Conservation (phyloP, 495 filamentous ascomycete genomes). For the Aspergillus homomorphus region DNA sequence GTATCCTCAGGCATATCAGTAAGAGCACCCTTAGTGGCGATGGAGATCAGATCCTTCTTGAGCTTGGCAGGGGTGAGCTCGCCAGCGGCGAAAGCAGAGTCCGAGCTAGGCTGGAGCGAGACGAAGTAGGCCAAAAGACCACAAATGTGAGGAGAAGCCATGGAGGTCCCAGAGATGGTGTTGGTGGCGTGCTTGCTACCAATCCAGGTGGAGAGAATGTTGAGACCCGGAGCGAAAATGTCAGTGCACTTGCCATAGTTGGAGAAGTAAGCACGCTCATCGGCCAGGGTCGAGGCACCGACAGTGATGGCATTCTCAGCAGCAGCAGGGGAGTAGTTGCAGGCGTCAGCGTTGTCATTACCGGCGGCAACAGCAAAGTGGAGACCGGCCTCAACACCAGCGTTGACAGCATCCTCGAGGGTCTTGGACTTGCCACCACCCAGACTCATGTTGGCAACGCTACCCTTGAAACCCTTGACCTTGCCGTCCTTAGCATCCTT, state of each 20-base stretch:
- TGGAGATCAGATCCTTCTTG: slow-evolving; percentile 79
- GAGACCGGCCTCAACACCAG: slow-evolving; percentile 82
- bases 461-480: slow-evolving; percentile 94
- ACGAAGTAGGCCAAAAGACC: slow-evolving; percentile 97
- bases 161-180: slow-evolving; percentile 98
- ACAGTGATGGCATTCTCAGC: slow-evolving; percentile 93
- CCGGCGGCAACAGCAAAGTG: slow-evolving; percentile 98
- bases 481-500: slow-evolving; percentile 75
- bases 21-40: slow-evolving; percentile 78
- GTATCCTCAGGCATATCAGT: slow-evolving; percentile 83
- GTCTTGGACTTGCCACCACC: slow-evolving; percentile 92
- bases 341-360: slow-evolving; percentile 97
- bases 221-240: slow-evolving; percentile 96
- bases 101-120: slow-evolving; percentile 83
- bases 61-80: slow-evolving; percentile 90
- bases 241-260: slow-evolving; percentile 99
- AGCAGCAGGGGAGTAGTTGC: slow-evolving; percentile 98
- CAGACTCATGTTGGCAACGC: slow-evolving; percentile 97
- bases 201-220: slow-evolving; percentile 97
- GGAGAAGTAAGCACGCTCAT: slow-evolving; percentile 99
- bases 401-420: slow-evolving; percentile 90
- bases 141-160: slow-evolving; percentile 96
- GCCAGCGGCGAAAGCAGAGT: slow-evolving; percentile 86
- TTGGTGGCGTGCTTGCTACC: slow-evolving; percentile 91
- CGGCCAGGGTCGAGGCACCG: slow-evolving; percentile 85